Conservation (phyloP, 768 basidiomycete species). For the Amanita subjunquillea region DNA sequence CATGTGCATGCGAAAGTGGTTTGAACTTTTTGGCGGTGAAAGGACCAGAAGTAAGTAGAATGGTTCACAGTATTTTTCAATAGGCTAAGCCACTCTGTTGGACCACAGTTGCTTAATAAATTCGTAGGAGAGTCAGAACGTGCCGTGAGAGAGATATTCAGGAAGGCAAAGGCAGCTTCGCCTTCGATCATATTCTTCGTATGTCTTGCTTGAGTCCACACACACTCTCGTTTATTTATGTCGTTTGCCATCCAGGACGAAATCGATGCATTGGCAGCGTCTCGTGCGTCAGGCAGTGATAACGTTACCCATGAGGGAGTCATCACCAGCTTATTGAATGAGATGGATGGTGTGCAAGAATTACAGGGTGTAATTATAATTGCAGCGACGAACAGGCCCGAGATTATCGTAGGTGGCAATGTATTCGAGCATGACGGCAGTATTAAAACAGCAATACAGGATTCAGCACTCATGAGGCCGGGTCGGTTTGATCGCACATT, state of each 20-base stretch:
- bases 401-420: slow-evolving; percentile 48
- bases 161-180: slow-evolving; percentile 88
- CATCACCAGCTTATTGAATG: slow-evolving; percentile 86
- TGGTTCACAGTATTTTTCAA: slow-evolving; percentile 3
- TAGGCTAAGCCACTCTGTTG: neutral
- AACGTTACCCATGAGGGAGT: slow-evolving; percentile 67
- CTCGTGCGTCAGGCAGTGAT: slow-evolving; percentile 54
- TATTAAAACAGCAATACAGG: slow-evolving; percentile 35
- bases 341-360: slow-evolving; percentile 98
- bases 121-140: slow-evolving; percentile 97
- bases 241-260: slow-evolving; percentile 59
- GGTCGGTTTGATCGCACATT: slow-evolving; percentile 90
- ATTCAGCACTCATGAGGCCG: slow-evolving; percentile 89
- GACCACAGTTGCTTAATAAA: slow-evolving; percentile 79
- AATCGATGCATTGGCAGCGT: slow-evolving; percentile 86
- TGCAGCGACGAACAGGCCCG: slow-evolving; percentile 93
- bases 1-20: slow-evolving; percentile 87
- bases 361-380: slow-evolving; percentile 90
- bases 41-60: slow-evolving; percentile 75
- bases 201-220: slow-evolving; percentile 17
- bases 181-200: slow-evolving; percentile 98
- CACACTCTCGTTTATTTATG: neutral
- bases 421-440: neutral
- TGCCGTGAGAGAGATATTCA: slow-evolving; percentile 89
- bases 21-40: slow-evolving; percentile 96